Evolutionary conservation across 768 basidiomycete genomes (phyloP), one percentile per base, ranked within the genome.

Genomic region (Cystofilobasidium bisporidii): DNA sequence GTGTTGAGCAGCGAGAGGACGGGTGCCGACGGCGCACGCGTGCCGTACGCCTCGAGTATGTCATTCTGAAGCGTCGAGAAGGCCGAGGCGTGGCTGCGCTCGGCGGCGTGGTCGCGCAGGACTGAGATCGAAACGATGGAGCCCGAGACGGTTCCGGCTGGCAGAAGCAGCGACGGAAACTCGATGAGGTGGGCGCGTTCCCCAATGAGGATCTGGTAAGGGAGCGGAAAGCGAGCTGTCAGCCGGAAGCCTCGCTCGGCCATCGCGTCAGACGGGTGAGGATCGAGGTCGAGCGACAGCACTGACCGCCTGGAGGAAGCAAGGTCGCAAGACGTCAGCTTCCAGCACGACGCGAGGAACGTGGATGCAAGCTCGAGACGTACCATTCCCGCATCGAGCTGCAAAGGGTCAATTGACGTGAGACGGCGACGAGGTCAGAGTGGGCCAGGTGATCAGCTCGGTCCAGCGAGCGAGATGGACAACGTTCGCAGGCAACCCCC

Each of bases 121-220:
- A 98, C 93, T 2, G 92, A 86, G 77, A 98, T 98, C 76, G 91
- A 96, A 72, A 99, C 90, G 72, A 99, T 97, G 24, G 91, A 96
- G 8, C 96, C 96, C 0, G 93, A 85, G 12, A 87, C 86, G 1
- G 91, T 86, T 18, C 93, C 93, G 0, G 92, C 89, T 0, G 96
- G 96, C 10, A 98, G 81, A 1, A 98, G 83, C 45, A 99, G 82
- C 0, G 96, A 98, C 1, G 96, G 96, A 77, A 98, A 99, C 78
- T 99, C 94, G 73, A 99, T 94, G 41, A 98, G 82, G 74, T 98
- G 94, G 22, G 93, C 93, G 50, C 91, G 84, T 76, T 90, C 91
- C 20, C 94, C 92, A 18, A 97, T 82, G 1, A 94, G 83, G 71
- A 96, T 93, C 91, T 91, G 75, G 17, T 18, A 26, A 20, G 36